phyloP scores from a whole-genome alignment of 2,329 filamentous ascomycete genomes.

The Xylariaceae sp. region DNA sequence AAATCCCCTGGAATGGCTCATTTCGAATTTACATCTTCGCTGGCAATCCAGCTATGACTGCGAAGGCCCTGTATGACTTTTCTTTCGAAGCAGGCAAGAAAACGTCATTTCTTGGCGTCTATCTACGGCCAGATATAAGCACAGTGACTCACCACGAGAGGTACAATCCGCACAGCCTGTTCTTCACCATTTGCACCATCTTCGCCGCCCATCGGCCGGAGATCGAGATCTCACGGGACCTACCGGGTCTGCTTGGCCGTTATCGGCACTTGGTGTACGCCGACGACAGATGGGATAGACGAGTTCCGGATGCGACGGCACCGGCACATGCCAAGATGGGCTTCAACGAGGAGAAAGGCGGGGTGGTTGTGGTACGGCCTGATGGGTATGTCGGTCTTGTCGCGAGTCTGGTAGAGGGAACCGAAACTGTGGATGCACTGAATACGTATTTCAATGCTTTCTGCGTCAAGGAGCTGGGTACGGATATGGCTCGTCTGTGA shows the following conservation, averaged over 20 bases:
- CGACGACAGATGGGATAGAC: slow-evolving; percentile 72
- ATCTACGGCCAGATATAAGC: slow-evolving; percentile 57
- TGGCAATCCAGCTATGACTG: slow-evolving; percentile 59
- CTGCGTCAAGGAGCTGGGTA: slow-evolving; percentile 55
- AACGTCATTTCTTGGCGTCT: slow-evolving; percentile 68
- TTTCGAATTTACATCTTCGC: slow-evolving; percentile 85
- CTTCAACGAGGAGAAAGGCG: slow-evolving; percentile 66
- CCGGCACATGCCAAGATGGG: slow-evolving; percentile 87
- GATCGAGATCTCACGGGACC: slow-evolving; percentile 69
- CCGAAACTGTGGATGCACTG: slow-evolving; percentile 73
- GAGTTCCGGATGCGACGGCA: slow-evolving; percentile 65
- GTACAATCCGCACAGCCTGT: slow-evolving; percentile 78
- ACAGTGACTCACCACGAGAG: slow-evolving; percentile 70
- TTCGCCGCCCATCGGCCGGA: slow-evolving; percentile 63
- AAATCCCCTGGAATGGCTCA: slow-evolving; percentile 81
- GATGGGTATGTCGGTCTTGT: slow-evolving; percentile 85
- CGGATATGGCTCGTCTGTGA: slow-evolving; percentile 37
- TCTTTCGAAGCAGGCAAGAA: slow-evolving; percentile 60
- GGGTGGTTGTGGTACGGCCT: slow-evolving; percentile 77
- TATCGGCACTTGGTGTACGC: slow-evolving; percentile 84
- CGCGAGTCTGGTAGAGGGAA: slow-evolving; percentile 68
- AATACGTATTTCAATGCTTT: slow-evolving; percentile 80
- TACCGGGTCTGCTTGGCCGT: slow-evolving; percentile 66
- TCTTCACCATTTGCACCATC: slow-evolving; percentile 76
- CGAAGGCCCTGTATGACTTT: slow-evolving; percentile 65